These are phyloP conservation scores for Pisolithus microcarpus DNA, from an alignment of 768 basidiomycete species.

Conservation along the genomic window DNA sequence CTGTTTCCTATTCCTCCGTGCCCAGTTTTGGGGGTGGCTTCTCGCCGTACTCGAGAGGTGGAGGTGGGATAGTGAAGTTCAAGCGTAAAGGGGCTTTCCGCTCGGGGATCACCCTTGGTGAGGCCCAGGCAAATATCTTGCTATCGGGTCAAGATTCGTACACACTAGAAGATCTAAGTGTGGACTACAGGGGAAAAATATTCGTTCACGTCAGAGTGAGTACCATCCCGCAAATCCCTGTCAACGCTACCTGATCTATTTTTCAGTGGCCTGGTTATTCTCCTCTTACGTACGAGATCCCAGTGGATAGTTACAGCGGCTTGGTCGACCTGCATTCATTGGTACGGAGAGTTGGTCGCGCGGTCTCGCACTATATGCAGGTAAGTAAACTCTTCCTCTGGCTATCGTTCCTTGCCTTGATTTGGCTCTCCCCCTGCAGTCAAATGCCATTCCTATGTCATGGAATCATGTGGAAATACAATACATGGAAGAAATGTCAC, in stretches of 20 bases:
- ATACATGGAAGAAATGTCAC: constrained; percentile 60
- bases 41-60: constrained; percentile 31
- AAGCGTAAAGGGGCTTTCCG: constrained; percentile 64
- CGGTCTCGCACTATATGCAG: constrained; percentile 71
- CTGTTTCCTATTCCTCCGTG: constrained; percentile 32
- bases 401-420: constrained; percentile 6
- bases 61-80: constrained; percentile 53
- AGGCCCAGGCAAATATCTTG: constrained; percentile 58
- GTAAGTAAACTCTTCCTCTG: constrained; percentile 27
- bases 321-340: constrained; percentile 61
- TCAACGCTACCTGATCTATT: neutral
- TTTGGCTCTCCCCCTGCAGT: constrained; percentile 31
- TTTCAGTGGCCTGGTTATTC: constrained; percentile 63
- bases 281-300: constrained; percentile 68
- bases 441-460: constrained; percentile 60
- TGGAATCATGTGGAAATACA: constrained; percentile 66
- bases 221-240: constrained; percentile 5
- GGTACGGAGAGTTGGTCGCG: constrained; percentile 60
- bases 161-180: constrained; percentile 55
- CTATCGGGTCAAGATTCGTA: constrained; percentile 60
- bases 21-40: constrained; percentile 36
- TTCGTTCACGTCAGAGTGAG: constrained; percentile 56
- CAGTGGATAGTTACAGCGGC: constrained; percentile 59
- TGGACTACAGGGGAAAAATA: constrained; percentile 54
- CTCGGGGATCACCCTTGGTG: constrained; percentile 58